Evolutionary conservation across 1,284 basidiomycete species (phyloP).

Genomic region (Puccinia triticina): DNA sequence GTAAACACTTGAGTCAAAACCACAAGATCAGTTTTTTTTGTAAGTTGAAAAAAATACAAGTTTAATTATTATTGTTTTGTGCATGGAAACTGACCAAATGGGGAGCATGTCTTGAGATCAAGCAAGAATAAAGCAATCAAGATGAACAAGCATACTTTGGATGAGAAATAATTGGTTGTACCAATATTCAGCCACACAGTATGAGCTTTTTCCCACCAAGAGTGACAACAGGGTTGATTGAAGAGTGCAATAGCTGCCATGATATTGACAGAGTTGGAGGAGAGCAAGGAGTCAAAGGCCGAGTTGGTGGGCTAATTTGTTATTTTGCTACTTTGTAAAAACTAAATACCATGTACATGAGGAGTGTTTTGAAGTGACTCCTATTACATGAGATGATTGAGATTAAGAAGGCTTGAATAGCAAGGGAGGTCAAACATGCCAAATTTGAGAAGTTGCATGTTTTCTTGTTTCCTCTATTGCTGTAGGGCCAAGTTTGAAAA

Average conservation of each 20-base stretch:
- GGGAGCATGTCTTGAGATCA: constrained; percentile 5
- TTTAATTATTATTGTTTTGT: not conserved
- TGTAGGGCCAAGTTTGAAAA: too few species aligned
- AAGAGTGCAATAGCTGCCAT: not conserved
- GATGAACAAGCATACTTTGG: constrained; percentile 28
- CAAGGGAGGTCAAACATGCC: too few species aligned
- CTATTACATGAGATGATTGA: too few species aligned
- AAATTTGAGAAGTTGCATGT: too few species aligned
- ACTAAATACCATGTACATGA: too few species aligned
- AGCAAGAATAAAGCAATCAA: constrained; percentile 34
- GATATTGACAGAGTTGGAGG: constrained; percentile 1
- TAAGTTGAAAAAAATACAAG: not conserved
- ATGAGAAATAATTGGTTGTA: constrained; percentile 27
- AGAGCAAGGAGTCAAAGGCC: not conserved
- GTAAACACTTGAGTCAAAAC: not conserved
- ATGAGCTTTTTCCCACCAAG: constrained; percentile 21
- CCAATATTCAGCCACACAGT: constrained; percentile 4
- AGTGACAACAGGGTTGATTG: not conserved
- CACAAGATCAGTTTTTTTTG: not conserved
- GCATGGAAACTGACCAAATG: constrained; percentile 16
- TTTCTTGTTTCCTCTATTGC: too few species aligned
- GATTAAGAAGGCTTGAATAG: too few species aligned
- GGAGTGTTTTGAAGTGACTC: too few species aligned
- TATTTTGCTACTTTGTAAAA: too few species aligned
- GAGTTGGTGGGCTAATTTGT: constrained; percentile 24